Evolutionary conservation across 805 yeast genomes (phyloP), one percentile per base, ranked within the genome.

Genomic region (Middelhovenomyces tepae): DNA sequence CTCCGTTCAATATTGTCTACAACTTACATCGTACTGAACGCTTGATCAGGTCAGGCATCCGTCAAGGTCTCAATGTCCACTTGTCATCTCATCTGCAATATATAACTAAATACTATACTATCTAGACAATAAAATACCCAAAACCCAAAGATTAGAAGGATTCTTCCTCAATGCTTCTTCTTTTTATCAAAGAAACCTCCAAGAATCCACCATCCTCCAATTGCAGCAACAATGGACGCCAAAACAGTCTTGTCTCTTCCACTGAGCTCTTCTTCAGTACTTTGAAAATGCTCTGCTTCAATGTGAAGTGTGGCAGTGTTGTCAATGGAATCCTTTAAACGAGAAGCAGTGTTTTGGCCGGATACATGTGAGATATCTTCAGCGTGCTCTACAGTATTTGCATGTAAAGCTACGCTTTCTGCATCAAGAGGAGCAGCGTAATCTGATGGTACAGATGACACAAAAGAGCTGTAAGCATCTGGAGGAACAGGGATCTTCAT

Each of bases 191-290:
- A 22, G 10, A 34, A 16, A 10, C 36, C 13, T 57, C 57, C 51
- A 13, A 55, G 31, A 7, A 44, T 39, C 60, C 62, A 57, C 63
- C 65, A 58, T 6, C 50, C 57, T 0, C 52, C 51, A 7, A 60
- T 50, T 7, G 43, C 53, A 3, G 48, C 60, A 1, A 48, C 47
- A 22, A 60, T 39, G 2, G 50, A 51, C 7, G 47, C 39, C 16
- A 60, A 43, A 32, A 56, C 42, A 10, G 48, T 31, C 47, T 53
- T 56, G 38, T 60, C 65, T 13, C 49, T 44, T 5, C 46, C 23
- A 8, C 48, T 39, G 24, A 57, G 17, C 20, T 43, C 37, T n/a
- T 34, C 34, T 25, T 32, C 34, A 27, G 32, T 22, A 10, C 36
- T 31, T 2, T 39, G 28, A 14, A 38, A 31, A 22, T 42, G 46